These are phyloP conservation scores for Acrocalymma vagum DNA, from an alignment of 2,329 filamentous ascomycete genomes.

Conservation along the genomic window DNA sequence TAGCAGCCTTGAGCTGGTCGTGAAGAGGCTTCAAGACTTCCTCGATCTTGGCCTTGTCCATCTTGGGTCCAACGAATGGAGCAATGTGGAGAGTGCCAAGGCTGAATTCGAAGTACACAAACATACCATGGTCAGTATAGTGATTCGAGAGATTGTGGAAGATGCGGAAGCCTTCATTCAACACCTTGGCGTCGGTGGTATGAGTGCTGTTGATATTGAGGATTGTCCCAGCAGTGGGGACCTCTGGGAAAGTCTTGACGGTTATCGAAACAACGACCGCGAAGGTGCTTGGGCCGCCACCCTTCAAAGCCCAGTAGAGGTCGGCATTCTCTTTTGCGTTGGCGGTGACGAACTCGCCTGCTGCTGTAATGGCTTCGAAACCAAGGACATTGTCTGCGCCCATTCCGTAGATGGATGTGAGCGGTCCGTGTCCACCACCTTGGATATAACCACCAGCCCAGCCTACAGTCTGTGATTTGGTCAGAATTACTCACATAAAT, in stretches of 20 bases:
- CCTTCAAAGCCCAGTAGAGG: constrained; percentile 48
- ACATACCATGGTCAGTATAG: constrained; percentile 42
- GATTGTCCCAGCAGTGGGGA: constrained; percentile 41
- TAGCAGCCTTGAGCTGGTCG: constrained; percentile 35
- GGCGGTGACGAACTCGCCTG: constrained; percentile 44
- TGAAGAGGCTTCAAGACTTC: constrained; percentile 37
- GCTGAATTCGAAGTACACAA: constrained; percentile 44
- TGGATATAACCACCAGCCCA: constrained; percentile 54
- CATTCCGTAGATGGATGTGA: constrained; percentile 48
- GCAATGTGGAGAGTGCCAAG: constrained; percentile 39
- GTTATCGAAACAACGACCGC: constrained; percentile 41
- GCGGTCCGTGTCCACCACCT: constrained; percentile 54
- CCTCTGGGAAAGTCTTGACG: constrained; percentile 43
- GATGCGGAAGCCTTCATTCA: constrained; percentile 37
- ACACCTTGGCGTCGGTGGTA: constrained; percentile 39
- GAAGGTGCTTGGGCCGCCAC: constrained; percentile 42
- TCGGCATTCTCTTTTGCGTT: constrained; percentile 45
- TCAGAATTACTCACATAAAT: constrained; percentile 2
- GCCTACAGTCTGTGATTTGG: constrained; percentile 40
- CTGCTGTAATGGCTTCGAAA: constrained; percentile 49
- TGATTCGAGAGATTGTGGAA: constrained; percentile 46
- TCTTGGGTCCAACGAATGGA: constrained; percentile 43
- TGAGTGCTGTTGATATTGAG: constrained; percentile 47
- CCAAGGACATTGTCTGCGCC: constrained; percentile 48
- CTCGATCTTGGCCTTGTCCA: constrained; percentile 35